Evolutionary conservation across 176 grass and related monocot species (phyloP), one percentile per base, ranked within the genome.

Genomic region (Alloteropsis semialata): DNA sequence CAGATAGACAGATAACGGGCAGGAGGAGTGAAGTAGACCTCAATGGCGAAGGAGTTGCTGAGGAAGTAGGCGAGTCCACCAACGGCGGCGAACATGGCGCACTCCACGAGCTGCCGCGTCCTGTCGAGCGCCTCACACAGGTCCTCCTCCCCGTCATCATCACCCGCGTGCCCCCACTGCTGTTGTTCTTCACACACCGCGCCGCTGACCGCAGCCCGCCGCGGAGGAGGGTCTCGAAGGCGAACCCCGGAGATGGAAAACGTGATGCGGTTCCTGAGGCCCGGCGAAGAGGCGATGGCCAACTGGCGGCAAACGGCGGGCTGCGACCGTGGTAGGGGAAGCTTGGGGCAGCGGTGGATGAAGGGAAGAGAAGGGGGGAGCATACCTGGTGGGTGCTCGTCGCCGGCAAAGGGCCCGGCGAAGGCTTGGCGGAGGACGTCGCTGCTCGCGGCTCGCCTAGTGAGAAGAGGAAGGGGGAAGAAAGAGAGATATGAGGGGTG

Each of bases 31-130:
- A 82, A 45, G 30, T 18, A 70, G 38, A 93, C 96, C 75, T 95
- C 90, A 39, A 95, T 88, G 72, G 86, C 87, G 21, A 98, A 90
- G 76, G 91, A 95, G 50, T 95, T 98, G 88, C 90, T 93, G 74
- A 95, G 81, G 88, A 95, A 98, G 79, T 98, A 98, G 0, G 92
- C 89, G 25, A 93, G 92, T 7, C 92, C 92, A 7, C 84, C 77
- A n/a, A 98, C 84, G 32, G 92, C 87, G 0, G 96, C 96, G 74
- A 98, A 98, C 96, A 98, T 98, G 5, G 92, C 86, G 87, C 96
- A 98, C 92, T 98, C 96, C 10, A 98, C 96, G 51, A 98, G 89
- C 59, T 77, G 63, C 68, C 92, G 89, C 29, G 96, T 98, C 70
- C 71, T 90, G 30, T 15, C 11, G 69, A 93, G 92, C 8, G 82